A percentile compares a stretch with the other conserved stretches of the same genome.
Evolutionary conservation across 768 basidiomycete species (phyloP).

Genomic region (Termitomyces sp.): DNA sequence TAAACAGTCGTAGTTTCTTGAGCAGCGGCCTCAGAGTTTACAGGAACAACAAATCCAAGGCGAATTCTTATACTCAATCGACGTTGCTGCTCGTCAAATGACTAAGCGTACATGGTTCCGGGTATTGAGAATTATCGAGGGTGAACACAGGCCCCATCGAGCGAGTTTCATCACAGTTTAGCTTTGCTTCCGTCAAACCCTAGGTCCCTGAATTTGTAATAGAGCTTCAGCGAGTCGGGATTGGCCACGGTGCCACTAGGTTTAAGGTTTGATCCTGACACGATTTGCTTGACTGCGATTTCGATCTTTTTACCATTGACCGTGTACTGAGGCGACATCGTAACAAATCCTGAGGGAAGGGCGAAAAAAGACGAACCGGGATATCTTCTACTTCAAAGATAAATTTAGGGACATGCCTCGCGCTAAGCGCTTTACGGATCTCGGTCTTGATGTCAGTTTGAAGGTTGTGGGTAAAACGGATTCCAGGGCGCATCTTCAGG

Average conservation of each 20-base stretch:
- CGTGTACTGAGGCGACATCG: conserved; percentile 45
- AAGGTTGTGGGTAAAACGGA: conserved; percentile 38
- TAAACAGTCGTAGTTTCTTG: background rate
- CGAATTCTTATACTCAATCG: background rate
- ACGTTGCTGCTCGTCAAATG: background rate
- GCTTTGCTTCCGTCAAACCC: conserved; percentile 12
- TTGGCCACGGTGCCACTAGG: conserved; percentile 77
- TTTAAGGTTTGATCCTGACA: conserved; percentile 58
- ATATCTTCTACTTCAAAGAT: conserved; percentile 63
- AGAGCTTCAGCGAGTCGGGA: conserved; percentile 58
- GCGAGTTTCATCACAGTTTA: conserved; percentile 9
- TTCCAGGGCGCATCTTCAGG: conserved; percentile 53
- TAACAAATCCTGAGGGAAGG: background rate
- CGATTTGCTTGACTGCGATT: conserved; percentile 73
- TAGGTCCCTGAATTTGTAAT: conserved; percentile 58
- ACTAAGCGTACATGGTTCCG: background rate
- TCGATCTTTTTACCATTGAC: conserved; percentile 78
- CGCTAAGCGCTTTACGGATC: conserved; percentile 57
- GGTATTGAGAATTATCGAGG: background rate
- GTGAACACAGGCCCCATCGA: background rate
- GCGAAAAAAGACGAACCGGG: conserved; percentile 43
- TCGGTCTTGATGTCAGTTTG: conserved; percentile 45
- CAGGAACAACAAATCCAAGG: too few relatives aligned
- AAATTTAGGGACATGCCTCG: conserved; percentile 70
- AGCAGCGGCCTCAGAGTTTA: too few relatives aligned